Conservation (phyloP, 805 yeast species). For the Ogataea sp. region DNA sequence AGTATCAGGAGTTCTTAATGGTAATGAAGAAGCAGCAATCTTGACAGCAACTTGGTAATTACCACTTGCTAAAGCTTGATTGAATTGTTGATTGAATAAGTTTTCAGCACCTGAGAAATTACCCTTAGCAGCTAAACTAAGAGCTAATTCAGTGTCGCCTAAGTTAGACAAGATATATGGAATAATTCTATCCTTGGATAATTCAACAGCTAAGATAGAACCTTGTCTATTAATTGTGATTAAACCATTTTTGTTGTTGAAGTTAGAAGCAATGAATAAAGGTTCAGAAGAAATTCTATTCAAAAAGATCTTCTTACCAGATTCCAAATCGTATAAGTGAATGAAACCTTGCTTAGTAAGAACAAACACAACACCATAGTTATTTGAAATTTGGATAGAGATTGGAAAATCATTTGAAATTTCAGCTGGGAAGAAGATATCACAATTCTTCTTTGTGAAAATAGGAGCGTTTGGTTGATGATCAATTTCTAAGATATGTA, state of each 20-base stretch:
- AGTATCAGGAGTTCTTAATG: constrained; percentile 89
- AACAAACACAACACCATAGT: constrained; percentile 80
- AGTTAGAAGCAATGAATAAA: constrained; percentile 80
- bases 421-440: constrained; percentile 94
- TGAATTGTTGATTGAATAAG: constrained; percentile 86
- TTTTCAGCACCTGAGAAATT: constrained; percentile 97
- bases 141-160: constrained; percentile 79
- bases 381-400: constrained; percentile 75
- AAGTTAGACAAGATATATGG: constrained; percentile 85
- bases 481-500: constrained; percentile 94
- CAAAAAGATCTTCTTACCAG: constrained; percentile 87
- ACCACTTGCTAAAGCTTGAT: constrained; percentile 72
- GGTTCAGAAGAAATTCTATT: constrained; percentile 95
- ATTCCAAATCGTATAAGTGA: constrained; percentile 88
- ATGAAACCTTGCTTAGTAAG: constrained; percentile 95
- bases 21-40: constrained; percentile 92
- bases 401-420: constrained; percentile 96
- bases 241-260: constrained; percentile 71
- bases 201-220: constrained; percentile 88
- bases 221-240: constrained; percentile 92
- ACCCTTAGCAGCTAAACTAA: constrained; percentile 87
- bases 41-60: constrained; percentile 91
- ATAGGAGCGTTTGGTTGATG: constrained; percentile 80
- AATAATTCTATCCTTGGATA: constrained; percentile 74
- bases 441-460: constrained; percentile 83